These are phyloP conservation scores for Eremomyces bilateralis DNA, from an alignment of 495 filamentous ascomycete species.

Conservation along the genomic window DNA sequence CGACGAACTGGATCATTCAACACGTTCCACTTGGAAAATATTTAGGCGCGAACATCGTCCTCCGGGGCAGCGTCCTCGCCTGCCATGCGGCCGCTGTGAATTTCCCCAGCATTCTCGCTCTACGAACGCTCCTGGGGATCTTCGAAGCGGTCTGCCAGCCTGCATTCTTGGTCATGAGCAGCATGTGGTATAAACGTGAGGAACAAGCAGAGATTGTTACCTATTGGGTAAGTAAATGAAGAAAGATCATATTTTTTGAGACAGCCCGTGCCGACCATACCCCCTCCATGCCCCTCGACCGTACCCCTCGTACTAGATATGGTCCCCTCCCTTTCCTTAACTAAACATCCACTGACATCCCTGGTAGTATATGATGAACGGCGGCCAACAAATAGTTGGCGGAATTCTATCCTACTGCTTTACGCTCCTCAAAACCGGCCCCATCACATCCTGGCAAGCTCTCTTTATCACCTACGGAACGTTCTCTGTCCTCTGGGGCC, in stretches of 20 bases:
- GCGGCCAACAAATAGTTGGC: constrained; percentile 28
- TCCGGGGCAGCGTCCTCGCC: constrained; percentile 19
- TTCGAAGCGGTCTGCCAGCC: constrained; percentile 49
- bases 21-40: constrained; percentile 27
- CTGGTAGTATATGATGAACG: constrained; percentile 41
- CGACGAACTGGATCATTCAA: constrained; percentile 30
- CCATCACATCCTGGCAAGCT: constrained; percentile 32
- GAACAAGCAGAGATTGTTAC: constrained; percentile 43
- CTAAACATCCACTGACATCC: too few species aligned
- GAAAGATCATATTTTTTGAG: neutral
- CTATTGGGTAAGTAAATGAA: constrained; percentile 31
- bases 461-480: constrained; percentile 37
- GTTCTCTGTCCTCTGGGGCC: constrained; percentile 28
- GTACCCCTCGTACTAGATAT: too few species aligned
- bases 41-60: constrained; percentile 3
- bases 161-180: constrained; percentile 34
- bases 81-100: constrained; percentile 34
- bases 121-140: constrained; percentile 41
- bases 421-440: constrained; percentile 25
- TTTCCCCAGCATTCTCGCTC: constrained; percentile 31
- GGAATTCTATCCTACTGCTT: constrained; percentile 37
- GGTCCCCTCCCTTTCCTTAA: too few species aligned
- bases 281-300: too few species aligned
- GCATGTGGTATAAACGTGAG: constrained; percentile 53
- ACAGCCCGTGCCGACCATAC: too few species aligned